A percentile compares a stretch with the other conserved stretches of the same genome.
These are phyloP conservation scores for Aspergillus conjunctus DNA, from an alignment of 495 filamentous ascomycete genomes.

Conservation along the genomic window DNA sequence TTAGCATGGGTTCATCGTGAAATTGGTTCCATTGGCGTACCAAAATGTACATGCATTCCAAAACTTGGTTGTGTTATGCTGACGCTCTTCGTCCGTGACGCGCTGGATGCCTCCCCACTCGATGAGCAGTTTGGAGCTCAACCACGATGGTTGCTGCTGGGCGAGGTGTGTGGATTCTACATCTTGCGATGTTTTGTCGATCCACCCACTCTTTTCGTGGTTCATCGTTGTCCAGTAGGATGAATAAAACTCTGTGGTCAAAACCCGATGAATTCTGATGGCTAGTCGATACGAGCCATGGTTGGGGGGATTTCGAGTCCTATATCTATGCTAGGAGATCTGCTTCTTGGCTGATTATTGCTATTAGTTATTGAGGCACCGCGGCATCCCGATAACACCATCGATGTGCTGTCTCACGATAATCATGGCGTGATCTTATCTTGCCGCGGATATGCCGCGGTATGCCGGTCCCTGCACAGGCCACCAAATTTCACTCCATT, in stretches of 20 bases:
- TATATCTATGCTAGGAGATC: conserved; percentile 3
- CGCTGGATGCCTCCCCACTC: conserved; percentile 68
- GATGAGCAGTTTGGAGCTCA: conserved; percentile 47
- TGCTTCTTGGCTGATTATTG: not conserved
- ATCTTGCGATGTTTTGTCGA: conserved; percentile 5
- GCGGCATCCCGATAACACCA: conserved; percentile 23
- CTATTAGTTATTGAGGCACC: conserved; percentile 1
- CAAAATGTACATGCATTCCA: conserved; percentile 53
- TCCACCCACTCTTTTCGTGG: conserved; percentile 2
- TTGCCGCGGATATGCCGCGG: conserved; percentile 32
- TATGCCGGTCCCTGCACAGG: conserved; percentile 27
- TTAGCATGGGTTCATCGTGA: not conserved
- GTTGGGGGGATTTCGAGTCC: not conserved
- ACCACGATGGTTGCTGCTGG: conserved; percentile 5
- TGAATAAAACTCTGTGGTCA: not conserved
- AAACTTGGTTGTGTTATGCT: conserved; percentile 55
- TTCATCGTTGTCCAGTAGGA: not conserved
- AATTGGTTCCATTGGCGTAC: conserved; percentile 26
- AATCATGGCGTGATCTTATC: conserved; percentile 25
- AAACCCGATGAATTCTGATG: not conserved
- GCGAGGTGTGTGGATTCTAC: not conserved
- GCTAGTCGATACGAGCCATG: not conserved
- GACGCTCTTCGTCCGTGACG: conserved; percentile 62
- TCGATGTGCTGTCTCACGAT: conserved; percentile 27
- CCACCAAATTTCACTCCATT: not conserved